Conservation (phyloP, 139 green algal species). For the Tetradesmus lagerheimii region DNA sequence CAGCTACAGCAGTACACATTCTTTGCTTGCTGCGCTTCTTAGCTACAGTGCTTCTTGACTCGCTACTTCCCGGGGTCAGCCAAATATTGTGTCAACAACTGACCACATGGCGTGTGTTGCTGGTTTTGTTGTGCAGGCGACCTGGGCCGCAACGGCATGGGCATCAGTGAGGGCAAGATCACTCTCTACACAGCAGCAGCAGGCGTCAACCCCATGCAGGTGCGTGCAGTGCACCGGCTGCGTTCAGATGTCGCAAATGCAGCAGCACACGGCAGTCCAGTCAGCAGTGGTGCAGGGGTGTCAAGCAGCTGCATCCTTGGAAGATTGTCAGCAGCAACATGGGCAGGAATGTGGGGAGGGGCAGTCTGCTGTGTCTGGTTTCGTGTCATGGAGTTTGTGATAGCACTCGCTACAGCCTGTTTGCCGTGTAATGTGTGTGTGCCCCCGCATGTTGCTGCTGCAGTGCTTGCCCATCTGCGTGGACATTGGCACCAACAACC, state of each 20-base stretch:
- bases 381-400: too few species aligned
- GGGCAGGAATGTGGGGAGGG: too few species aligned
- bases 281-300: too few species aligned
- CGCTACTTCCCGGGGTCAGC: too few species aligned
- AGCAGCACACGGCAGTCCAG: not conserved
- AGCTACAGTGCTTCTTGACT: too few species aligned
- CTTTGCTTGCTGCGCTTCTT: too few species aligned
- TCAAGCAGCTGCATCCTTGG: too few species aligned
- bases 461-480: constrained; percentile 27
- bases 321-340: too few species aligned
- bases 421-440: constrained; percentile 86
- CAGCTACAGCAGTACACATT: too few species aligned
- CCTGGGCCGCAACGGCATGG: constrained; percentile 86
- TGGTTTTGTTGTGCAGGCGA: constrained; percentile 51
- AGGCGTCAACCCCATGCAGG: constrained; percentile 46
- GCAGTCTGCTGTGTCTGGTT: too few species aligned
- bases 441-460: constrained; percentile 38
- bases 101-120: too few species aligned
- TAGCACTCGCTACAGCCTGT: constrained; percentile 84
- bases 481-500: constrained; percentile 16
- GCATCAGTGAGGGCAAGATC: constrained; percentile 88
- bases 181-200: constrained; percentile 80
- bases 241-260: not conserved
- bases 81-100: too few species aligned
- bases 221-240: not conserved